Evolutionary conservation across 2,329 filamentous ascomycete genomes (phyloP).

Genomic region (Berkeleyomyces basicola): DNA sequence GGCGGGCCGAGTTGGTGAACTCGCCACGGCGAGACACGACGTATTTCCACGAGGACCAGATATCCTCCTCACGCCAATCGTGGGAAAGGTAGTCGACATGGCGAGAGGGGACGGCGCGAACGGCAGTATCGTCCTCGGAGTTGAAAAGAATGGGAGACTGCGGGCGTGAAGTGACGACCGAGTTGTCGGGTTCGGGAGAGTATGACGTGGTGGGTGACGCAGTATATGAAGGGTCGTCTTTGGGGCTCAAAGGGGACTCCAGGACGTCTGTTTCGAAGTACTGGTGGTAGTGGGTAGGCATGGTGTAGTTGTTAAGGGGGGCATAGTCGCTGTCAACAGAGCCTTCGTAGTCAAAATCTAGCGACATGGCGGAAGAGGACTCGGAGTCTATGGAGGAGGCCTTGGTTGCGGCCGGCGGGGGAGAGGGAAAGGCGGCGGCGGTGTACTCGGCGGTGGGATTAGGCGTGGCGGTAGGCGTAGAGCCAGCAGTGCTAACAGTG

Average conservation of each 20-base stretch:
- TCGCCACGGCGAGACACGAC: slow-evolving; percentile 64
- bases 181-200: slow-evolving; percentile 35
- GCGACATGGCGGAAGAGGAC: slow-evolving; percentile 39
- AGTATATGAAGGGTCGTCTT: slow-evolving; percentile 32
- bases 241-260: slow-evolving; percentile 35
- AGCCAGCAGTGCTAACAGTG: not conserved
- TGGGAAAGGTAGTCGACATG: slow-evolving; percentile 95
- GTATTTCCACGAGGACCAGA: slow-evolving; percentile 94
- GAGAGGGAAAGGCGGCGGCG: not conserved
- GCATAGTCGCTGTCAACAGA: slow-evolving; percentile 22
- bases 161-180: slow-evolving; percentile 35
- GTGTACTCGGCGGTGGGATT: not conserved
- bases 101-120: slow-evolving; percentile 58
- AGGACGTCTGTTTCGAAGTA: slow-evolving; percentile 31
- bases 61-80: slow-evolving; percentile 87
- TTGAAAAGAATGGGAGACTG: slow-evolving; percentile 29
- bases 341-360: slow-evolving; percentile 40
- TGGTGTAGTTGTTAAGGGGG: slow-evolving; percentile 29
- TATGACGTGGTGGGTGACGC: slow-evolving; percentile 22
- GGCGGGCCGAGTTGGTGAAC: slow-evolving; percentile 62
- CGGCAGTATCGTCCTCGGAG: slow-evolving; percentile 64
- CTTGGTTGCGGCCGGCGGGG: not conserved
- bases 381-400: slow-evolving; percentile 23
- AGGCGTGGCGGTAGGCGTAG: not conserved
- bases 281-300: slow-evolving; percentile 30